Base-by-base conservation (phyloP, 352 stramenopile genomes). In the Phytophthora capsici region DNA sequence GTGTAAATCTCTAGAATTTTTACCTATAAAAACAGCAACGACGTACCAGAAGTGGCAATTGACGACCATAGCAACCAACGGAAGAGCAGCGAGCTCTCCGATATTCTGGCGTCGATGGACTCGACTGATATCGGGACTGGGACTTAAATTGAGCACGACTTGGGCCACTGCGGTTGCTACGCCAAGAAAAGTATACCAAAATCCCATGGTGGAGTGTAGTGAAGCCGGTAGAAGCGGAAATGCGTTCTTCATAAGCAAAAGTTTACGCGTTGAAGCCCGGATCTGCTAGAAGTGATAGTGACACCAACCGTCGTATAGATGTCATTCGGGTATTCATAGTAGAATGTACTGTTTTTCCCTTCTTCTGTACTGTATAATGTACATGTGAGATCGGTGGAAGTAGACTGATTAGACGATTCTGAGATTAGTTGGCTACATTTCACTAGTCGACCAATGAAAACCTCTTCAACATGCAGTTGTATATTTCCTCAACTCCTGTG, bases 21-120 rank as follows among this genome's bases (percentile, higher is more conserved):
- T n/a, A n/a, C n/a, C n/a, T n/a, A n/a, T n/a, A n/a, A n/a, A n/a
- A n/a, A n/a, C n/a, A 14, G 17, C 23, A 16, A 28, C 3, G 25
- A 51, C 57, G 17, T 51, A 73, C 64, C 65, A 73, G 17, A 70
- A 56, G 41, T 70, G 59, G 34, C 55, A 63, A 26, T 74, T 74
- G 41, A 66, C 55, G 10, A 63, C 53, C 52, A 63, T 58, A 1
- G 55, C 37, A 2, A 75, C 38, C 4, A 75, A 20, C 16, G 61
- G 67, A 3, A 68, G 55, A 1, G 55, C 57, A 19, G 50, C 55
- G 50, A 68, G 47, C 14, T 57, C 53, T 34, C 67, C 67, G 10
- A 60, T 68, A 17, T 25, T 50, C 22, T 62, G 38, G 17, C 55
- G 55, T 2, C 22, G 20, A 40, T 68, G 52, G 28, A 67, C 59